Base-by-base conservation (phyloP, 306 rosid species). In the Rosa rugosa region DNA sequence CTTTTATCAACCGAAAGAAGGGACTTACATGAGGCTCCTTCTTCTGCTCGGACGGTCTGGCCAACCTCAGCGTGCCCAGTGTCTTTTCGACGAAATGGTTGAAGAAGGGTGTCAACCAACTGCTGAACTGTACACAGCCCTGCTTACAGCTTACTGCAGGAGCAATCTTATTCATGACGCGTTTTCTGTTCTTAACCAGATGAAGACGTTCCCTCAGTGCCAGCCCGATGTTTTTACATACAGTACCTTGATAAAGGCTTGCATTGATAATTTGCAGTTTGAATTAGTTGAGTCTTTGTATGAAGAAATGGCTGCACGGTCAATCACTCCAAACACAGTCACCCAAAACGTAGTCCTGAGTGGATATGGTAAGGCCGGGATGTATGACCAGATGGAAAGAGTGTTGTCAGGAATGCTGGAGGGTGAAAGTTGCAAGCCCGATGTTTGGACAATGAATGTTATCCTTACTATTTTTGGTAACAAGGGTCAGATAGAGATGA, bases 361-460 rank as follows among this genome's bases (percentile, higher is more conserved):
- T 77, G 99, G 99, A 38, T 96, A 96, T 83, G 99, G 99, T 11
- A 91, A 90, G 87, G 93, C 87, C 0, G 97, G 93, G 81, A 93
- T 79, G 83, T 96, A 86, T 86, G 98, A 96, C 36, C 90, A 84
- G 85, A 93, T 96, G 99, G 99, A 96, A 81, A 86, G 88, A 77
- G 93, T 93, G 79, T 77, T 96, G 69, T 85, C 91, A 0, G 90
- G 93, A 67, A 96, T 96, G 98, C 90, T 96, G 82, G 89, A 89
- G 84, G 92, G 98, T 76, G 67, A 86, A 65, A 72, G 71, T 31
- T 90, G 98, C 88, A 91, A 84, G 83, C 99, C 97, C 16, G 99
- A 96, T 85, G 98, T 91, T 4, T 93, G 97, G 99, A 96, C 99
- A 13, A 93, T 96, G 99, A 96, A 96, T 84, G 92, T 88, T 8